Evolutionary conservation across 2,329 filamentous ascomycete species (phyloP).

Genomic region (Aquanectria penicillioides): DNA sequence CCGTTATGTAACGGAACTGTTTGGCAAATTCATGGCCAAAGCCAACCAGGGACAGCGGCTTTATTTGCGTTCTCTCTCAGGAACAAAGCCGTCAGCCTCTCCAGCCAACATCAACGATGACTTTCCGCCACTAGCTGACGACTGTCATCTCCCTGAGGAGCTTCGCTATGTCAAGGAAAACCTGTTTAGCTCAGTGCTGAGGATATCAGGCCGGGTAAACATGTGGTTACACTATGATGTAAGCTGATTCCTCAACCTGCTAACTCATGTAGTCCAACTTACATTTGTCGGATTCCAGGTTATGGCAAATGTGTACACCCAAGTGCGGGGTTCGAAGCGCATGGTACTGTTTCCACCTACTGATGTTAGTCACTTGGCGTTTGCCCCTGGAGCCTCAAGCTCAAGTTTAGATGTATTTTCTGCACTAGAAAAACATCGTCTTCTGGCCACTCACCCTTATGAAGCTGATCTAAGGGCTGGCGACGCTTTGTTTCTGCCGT

Average conservation of each 20-base stretch:
- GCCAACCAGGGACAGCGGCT: conserved; percentile 68
- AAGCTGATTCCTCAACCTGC: conserved; percentile 41
- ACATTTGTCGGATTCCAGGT: conserved; percentile 60
- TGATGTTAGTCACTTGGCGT: conserved; percentile 75
- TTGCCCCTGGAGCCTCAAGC: conserved; percentile 81
- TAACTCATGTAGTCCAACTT: background rate
- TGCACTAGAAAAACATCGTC: conserved; percentile 50
- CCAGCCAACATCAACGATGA: conserved; percentile 77
- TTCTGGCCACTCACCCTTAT: conserved; percentile 67
- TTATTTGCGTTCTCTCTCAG: conserved; percentile 83
- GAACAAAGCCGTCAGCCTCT: conserved; percentile 71
- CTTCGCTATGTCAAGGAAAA: conserved; percentile 69
- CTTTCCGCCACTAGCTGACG: conserved; percentile 73
- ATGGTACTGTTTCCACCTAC: conserved; percentile 81
- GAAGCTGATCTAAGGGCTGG: conserved; percentile 74
- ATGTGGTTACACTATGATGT: conserved; percentile 95
- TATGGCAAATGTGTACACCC: conserved; percentile 87
- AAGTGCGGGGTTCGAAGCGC: conserved; percentile 78
- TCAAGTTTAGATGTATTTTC: conserved; percentile 80
- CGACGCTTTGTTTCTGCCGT: conserved; percentile 83
- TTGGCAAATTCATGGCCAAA: conserved; percentile 72
- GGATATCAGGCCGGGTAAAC: conserved; percentile 81
- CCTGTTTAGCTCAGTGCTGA: conserved; percentile 80
- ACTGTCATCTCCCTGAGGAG: conserved; percentile 75
- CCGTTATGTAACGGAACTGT: conserved; percentile 73